Base-by-base conservation (phyloP, 2,329 filamentous ascomycete genomes). In the Nothophaeocryptopus gaeumannii region DNA sequence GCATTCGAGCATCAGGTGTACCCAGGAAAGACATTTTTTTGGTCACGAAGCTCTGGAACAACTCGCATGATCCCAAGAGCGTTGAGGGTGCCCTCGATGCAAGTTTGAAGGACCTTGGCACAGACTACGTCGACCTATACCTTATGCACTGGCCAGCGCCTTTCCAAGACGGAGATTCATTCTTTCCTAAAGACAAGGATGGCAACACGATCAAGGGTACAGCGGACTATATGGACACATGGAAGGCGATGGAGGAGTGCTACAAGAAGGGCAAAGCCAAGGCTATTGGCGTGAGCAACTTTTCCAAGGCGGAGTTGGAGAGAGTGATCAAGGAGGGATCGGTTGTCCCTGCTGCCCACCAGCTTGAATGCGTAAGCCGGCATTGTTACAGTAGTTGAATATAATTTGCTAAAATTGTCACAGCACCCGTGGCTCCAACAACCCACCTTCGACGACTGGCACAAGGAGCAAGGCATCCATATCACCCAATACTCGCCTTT, bases 41-140 rank as follows among this genome's bases (percentile, higher is more conserved):
- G 58, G 83, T 80, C 2, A 83, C 81, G 9, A 87, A 55, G 52
- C 56, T 63, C 10, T 62, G 61, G 60, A 84, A 83, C 70, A 83
- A 81, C 66, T 76, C 70, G 60, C 81, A 84, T 63, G 74, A 78
- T 55, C 78, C 77, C 1, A 76, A 83, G 60, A 80, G 83, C 60
- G 85, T 87, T 12, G 72, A 79, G 51, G 71, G 77, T 56, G 83
- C 83, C 54, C 77, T 83, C 40, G 63, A 60, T 55, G 75, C 79
- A 35, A 83, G 83, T 36, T 72, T 86, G 45, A 77, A 82, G 63
- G 77, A 82, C 61, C 76, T 86, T 60, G 78, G 76, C 10, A 71
- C 84, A 34, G 83, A 84, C 51, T 87, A 88, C 64, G 73, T 88
- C 50, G 84, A 88, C 64, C 73, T 88, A 9, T 86, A 80, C 66